Evolutionary conservation across 371 early-diverging fungal species (phyloP).

Genomic region (Rhizopus sp.): DNA sequence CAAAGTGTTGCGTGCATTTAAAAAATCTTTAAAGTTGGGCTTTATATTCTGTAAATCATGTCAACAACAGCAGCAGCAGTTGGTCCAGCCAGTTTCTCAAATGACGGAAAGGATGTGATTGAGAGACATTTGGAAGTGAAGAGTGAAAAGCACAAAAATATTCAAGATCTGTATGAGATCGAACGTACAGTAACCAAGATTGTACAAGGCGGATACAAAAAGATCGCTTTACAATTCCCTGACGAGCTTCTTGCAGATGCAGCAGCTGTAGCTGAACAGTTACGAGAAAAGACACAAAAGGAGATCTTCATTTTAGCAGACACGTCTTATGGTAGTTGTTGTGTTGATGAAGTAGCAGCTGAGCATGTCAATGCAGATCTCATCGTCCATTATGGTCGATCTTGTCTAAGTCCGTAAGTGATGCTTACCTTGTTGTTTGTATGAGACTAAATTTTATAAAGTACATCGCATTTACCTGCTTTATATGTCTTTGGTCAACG

Average conservation of each 20-base stretch:
- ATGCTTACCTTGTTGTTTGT: background rate
- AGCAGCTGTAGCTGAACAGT: constrained; percentile 56
- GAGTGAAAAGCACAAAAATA: constrained; percentile 39
- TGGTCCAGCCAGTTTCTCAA: constrained; percentile 66
- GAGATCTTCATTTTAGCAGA: constrained; percentile 84
- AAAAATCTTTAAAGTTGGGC: too few relatives aligned
- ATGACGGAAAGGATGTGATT: constrained; percentile 67
- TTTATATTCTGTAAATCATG: too few relatives aligned
- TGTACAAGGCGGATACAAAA: constrained; percentile 47
- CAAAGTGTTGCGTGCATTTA: too few relatives aligned
- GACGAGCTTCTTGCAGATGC: constrained; percentile 83
- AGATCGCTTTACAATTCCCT: constrained; percentile 91
- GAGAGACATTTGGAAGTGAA: constrained; percentile 55
- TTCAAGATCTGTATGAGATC: constrained; percentile 64
- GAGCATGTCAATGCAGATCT: constrained; percentile 83
- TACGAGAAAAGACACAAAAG: constrained; percentile 50
- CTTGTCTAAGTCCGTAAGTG: constrained; percentile 84
- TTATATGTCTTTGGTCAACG: constrained; percentile 85
- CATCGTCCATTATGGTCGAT: constrained; percentile 91
- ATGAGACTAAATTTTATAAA: constrained; percentile 20
- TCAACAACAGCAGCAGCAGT: constrained; percentile 14
- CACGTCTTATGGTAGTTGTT: constrained; percentile 96
- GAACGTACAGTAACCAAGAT: constrained; percentile 64
- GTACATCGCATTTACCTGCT: constrained; percentile 80
- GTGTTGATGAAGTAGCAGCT: constrained; percentile 96